A percentile compares a stretch with the other conserved stretches of the same genome.
phyloP scores from a whole-genome alignment of 139 green algal genomes.

The Chlorella sp. region DNA sequence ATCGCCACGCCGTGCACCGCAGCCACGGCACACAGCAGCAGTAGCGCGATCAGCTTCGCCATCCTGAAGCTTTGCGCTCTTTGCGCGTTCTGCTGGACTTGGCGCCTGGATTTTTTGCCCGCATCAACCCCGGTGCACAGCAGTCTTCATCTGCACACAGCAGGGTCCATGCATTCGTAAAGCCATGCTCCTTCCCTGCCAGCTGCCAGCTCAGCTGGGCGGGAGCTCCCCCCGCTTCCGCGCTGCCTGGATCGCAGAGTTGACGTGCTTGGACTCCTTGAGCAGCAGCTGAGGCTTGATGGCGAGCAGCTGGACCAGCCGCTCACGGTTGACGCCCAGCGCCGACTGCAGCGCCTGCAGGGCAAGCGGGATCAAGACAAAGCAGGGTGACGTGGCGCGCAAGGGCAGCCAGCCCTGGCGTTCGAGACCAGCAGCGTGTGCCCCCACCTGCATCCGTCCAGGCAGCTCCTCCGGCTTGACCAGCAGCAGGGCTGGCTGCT shows the following conservation, averaged over 20 bases:
- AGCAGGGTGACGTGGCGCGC: no score
- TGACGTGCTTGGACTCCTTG: not conserved
- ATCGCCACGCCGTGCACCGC: not conserved
- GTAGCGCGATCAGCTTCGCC: no score
- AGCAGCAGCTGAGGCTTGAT: not conserved
- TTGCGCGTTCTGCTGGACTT: no score
- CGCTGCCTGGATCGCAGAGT: not conserved
- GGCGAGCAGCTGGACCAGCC: not conserved
- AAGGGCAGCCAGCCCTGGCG: no score
- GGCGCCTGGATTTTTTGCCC: no score
- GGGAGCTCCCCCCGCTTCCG: not conserved
- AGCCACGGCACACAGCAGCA: not conserved
- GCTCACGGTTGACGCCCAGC: not conserved
- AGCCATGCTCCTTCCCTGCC: no score
- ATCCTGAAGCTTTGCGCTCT: no score
- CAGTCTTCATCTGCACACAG: no score
- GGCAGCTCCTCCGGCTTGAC: not conserved
- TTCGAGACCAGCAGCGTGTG: no score
- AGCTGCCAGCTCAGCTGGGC: no score
- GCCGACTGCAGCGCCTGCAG: not conserved
- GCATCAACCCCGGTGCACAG: no score
- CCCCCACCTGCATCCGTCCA: not conserved
- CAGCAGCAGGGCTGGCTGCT: slow-evolving; percentile 1
- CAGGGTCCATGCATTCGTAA: no score
- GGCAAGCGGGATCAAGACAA: not conserved